Evolutionary conservation across 257 asterid species (phyloP).

Genomic region (Solanum neorickii): DNA sequence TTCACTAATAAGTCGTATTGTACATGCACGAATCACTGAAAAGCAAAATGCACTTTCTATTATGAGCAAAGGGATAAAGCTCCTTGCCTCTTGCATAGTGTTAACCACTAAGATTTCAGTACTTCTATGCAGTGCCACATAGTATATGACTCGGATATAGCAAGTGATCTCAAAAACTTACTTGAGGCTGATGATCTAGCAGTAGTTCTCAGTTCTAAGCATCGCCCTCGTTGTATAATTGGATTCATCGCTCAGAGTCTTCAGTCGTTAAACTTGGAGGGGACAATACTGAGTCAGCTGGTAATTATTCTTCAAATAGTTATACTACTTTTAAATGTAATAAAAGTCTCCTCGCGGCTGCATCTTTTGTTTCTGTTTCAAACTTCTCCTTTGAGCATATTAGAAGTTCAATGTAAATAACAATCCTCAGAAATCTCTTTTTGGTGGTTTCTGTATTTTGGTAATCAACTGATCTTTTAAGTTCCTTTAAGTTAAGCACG

Average conservation of each 20-base stretch:
- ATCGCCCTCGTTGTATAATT: conserved; percentile 79
- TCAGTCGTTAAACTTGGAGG: conserved; percentile 55
- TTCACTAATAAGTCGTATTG: background rate
- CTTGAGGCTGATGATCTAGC: conserved; percentile 73
- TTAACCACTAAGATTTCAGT: background rate
- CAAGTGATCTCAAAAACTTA: conserved; percentile 45
- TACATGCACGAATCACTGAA: background rate
- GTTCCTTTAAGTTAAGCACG: no score
- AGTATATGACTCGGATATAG: conserved; percentile 55
- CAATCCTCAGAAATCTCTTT: background rate
- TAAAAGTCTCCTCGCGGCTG: background rate
- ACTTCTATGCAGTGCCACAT: conserved; percentile 72
- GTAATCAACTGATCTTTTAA: no score
- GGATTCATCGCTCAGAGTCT: conserved; percentile 89
- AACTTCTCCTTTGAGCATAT: background rate
- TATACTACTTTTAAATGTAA: background rate
- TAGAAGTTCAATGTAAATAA: background rate
- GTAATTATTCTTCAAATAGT: conserved; percentile 19
- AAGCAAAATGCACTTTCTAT: background rate
- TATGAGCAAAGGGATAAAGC: background rate
- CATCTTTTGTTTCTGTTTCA: background rate
- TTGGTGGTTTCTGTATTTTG: no score
- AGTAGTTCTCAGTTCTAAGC: conserved; percentile 60
- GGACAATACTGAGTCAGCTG: conserved; percentile 50
- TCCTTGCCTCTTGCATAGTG: background rate